These are phyloP conservation scores for Gyromitra esculenta DNA, from an alignment of 2,329 filamentous ascomycete genomes.

Conservation along the genomic window DNA sequence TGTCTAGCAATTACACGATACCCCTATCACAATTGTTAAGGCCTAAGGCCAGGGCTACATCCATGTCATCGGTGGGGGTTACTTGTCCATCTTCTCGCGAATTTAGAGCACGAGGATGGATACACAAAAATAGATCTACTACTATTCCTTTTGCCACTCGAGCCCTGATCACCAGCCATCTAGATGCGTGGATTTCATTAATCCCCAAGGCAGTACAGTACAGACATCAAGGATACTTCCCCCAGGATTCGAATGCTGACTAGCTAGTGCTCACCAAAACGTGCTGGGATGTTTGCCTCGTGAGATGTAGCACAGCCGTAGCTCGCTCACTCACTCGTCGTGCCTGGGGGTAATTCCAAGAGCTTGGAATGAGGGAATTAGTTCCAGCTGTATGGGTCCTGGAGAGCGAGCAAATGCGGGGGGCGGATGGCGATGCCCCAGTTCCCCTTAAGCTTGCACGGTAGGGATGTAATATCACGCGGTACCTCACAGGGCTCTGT, in stretches of 20 bases:
- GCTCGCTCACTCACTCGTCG: not conserved
- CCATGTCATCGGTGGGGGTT: not conserved
- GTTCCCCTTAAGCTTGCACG: not conserved
- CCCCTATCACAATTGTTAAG: not conserved
- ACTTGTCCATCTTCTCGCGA: not conserved
- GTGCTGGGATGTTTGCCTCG: not conserved
- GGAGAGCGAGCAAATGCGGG: not conserved
- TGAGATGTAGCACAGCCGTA: not conserved
- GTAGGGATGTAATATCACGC: not conserved
- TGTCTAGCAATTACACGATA: not conserved
- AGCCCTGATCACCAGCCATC: no score
- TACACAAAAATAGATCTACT: not conserved
- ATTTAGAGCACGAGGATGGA: not conserved
- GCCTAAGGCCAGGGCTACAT: not conserved
- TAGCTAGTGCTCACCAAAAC: not conserved
- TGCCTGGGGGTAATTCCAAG: not conserved
- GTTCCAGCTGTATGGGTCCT: not conserved
- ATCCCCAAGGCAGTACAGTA: not conserved
- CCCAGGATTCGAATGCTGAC: not conserved
- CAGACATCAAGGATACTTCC: not conserved
- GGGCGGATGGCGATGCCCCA: no score
- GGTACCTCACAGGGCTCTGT: no score
- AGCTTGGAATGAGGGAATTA: not conserved
- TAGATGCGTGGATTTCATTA: no score
- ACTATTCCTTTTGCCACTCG: no score